These are phyloP conservation scores for Phragmites australis DNA, from an alignment of 176 grass and related monocot species.

Conservation along the genomic window DNA sequence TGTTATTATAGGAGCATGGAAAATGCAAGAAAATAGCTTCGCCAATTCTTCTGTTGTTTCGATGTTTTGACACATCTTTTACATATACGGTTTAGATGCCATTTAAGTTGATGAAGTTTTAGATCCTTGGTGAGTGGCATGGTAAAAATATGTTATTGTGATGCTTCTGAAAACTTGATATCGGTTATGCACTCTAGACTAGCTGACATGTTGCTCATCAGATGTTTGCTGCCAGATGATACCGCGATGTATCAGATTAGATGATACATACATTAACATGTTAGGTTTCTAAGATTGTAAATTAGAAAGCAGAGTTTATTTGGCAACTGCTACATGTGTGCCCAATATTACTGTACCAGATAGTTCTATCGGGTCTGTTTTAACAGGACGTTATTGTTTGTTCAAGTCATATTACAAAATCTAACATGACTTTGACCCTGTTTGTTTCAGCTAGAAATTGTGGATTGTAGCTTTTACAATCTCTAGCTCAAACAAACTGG, in stretches of 20 bases:
- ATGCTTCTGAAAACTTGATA: constrained; percentile 23
- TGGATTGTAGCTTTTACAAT: no score
- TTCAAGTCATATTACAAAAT: neutral
- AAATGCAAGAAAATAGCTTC: neutral
- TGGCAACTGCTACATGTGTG: neutral
- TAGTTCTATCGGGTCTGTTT: neutral
- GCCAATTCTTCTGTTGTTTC: neutral
- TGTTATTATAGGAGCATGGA: neutral
- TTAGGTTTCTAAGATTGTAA: neutral
- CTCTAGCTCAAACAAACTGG: no score
- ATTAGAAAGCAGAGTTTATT: neutral
- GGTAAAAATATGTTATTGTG: neutral
- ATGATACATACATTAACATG: neutral
- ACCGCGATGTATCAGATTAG: neutral
- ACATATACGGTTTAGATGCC: neutral
- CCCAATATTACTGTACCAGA: neutral
- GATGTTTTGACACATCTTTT: neutral
- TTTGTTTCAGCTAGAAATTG: no score
- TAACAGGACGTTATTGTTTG: neutral
- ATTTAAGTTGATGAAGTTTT: constrained; percentile 15
- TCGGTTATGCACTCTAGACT: neutral
- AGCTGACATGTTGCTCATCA: neutral
- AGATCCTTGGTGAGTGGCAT: neutral
- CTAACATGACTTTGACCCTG: no score
- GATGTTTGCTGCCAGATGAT: neutral